Percentiles rank a stretch among this genome's conserved stretches.
phyloP scores from a whole-genome alignment of 805 yeast species.

The Cyberlindnera mycetangii region DNA sequence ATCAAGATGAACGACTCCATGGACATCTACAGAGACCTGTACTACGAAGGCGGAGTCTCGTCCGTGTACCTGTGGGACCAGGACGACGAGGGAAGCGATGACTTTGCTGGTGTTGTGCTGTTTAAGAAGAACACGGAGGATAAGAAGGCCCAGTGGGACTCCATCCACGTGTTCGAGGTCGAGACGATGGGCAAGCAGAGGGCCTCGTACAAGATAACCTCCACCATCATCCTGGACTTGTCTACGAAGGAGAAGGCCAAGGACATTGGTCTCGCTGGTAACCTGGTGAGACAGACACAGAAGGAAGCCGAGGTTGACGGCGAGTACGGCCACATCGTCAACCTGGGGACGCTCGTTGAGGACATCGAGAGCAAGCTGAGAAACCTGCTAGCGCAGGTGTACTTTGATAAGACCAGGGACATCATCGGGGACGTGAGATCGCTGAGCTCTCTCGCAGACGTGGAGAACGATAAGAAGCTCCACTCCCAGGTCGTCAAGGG shows the following conservation, averaged over 20 bases:
- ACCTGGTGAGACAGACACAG: constrained; percentile 77
- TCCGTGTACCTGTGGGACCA: constrained; percentile 91
- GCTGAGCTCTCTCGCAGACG: constrained; percentile 19
- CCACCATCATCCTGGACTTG: constrained; percentile 82
- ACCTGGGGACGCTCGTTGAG: constrained; percentile 82
- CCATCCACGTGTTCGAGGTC: constrained; percentile 84
- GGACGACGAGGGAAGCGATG: constrained; percentile 53
- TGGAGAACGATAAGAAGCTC: constrained; percentile 26
- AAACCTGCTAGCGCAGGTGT: constrained; percentile 86
- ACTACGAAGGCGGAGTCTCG: constrained; percentile 92
- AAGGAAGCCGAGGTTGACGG: constrained; percentile 23
- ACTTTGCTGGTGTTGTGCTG: constrained; percentile 89
- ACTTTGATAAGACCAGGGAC: constrained; percentile 92
- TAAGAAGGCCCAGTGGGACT: constrained; percentile 63
- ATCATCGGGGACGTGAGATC: constrained; percentile 70
- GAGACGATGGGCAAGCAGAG: constrained; percentile 6
- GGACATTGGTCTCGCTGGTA: constrained; percentile 65
- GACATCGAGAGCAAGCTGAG: constrained; percentile 86
- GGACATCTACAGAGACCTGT: constrained; percentile 88
- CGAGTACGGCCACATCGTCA: constrained; percentile 59
- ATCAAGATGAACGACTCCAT: constrained; percentile 82
- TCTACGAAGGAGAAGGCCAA: constrained; percentile 29
- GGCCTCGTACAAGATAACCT: constrained; percentile 63
- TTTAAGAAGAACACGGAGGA: constrained; percentile 65
- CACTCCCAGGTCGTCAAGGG: constrained; percentile 37